Base-by-base conservation (phyloP, 1,284 basidiomycete species). In the Ceratobasidium sp. region DNA sequence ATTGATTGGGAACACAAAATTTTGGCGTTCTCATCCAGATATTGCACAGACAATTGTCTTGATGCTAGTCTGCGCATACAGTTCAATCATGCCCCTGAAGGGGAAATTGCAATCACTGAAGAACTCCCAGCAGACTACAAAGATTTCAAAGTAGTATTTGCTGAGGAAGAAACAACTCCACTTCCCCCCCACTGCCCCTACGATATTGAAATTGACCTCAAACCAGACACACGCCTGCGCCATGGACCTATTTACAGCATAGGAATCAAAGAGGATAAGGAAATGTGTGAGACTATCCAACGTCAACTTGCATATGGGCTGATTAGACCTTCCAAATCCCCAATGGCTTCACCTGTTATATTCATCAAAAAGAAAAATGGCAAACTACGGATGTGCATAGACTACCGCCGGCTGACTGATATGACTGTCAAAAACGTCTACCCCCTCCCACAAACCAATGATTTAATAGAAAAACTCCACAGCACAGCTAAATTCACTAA, bases 301-400 rank as follows among this genome's bases (percentile, higher is more conserved):
- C 46, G 68, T 15, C 73, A 66, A 26, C 61, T 79, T 4, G 12
- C 7, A 3, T 50, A 59, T 15, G 67, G 75, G 0, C 78, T 77
- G 33, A 87, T 87, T 77, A 80, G 83, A 0, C 79, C 77, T 17
- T 86, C 85, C 0, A 68, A 65, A 50, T 86, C 46, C 10, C 46
- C 46, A 2, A 48, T 48, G 46, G 46, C 46, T 17, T 48, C 46
- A 48, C 46, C 46, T 0, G 81, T 89, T 48, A 83, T 90, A 0
- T 90, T 89, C 78, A 84, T 87, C 46, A 83, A 84, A 66, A 89
- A 89, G 81, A 89, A 89, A 80, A 85, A 86, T 78, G 85, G 87
- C 1, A 71, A 79, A 0, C 78, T 86, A 0, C 80, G 85, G 0
- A 82, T 87, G 0, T 86, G 86, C 70, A 83, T 88, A 1, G 86